Percentiles rank a stretch among this genome's conserved stretches.
These are phyloP conservation scores for Geotrichum siamense DNA, from an alignment of 1,139 yeast genomes.

Conservation along the genomic window DNA sequence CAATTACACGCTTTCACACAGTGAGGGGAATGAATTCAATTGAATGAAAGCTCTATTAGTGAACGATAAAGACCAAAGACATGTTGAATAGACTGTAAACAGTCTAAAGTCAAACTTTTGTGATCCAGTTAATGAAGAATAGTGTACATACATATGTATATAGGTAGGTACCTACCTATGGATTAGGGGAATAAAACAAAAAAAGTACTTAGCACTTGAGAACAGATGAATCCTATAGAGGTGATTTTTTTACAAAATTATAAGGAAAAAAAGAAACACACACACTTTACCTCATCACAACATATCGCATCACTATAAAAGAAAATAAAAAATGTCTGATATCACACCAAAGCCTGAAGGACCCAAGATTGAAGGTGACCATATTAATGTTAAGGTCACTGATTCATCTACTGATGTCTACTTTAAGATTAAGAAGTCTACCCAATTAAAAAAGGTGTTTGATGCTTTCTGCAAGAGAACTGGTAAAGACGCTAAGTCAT, in stretches of 20 bases:
- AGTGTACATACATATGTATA: no score
- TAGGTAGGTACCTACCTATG: no score
- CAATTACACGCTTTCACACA: no score
- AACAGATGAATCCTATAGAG: not conserved
- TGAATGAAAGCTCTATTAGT: no score
- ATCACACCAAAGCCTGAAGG: slow-evolving; percentile 31
- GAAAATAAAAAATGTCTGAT: slow-evolving; percentile 14
- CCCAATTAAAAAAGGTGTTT: slow-evolving; percentile 91
- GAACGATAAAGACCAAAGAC: no score
- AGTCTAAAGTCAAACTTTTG: no score
- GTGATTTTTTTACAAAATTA: not conserved
- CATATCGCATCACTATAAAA: not conserved
- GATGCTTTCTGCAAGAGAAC: slow-evolving; percentile 98
- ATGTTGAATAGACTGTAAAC: no score
- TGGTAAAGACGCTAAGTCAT: slow-evolving; percentile 74
- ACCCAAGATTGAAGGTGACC: slow-evolving; percentile 39
- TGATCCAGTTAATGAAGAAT: no score
- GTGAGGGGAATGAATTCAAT: no score
- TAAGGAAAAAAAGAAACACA: no score
- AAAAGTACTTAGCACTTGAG: not conserved
- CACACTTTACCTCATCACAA: not conserved
- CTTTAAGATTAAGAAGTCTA: slow-evolving; percentile 89
- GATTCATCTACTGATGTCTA: slow-evolving; percentile 91
- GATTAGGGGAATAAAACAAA: no score
- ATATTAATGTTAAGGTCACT: slow-evolving; percentile 87